Percentiles rank a stretch among this genome's conserved stretches.
Evolutionary conservation across 2,329 filamentous ascomycete genomes (phyloP).

Genomic region (Cladosporium oxysporum): DNA sequence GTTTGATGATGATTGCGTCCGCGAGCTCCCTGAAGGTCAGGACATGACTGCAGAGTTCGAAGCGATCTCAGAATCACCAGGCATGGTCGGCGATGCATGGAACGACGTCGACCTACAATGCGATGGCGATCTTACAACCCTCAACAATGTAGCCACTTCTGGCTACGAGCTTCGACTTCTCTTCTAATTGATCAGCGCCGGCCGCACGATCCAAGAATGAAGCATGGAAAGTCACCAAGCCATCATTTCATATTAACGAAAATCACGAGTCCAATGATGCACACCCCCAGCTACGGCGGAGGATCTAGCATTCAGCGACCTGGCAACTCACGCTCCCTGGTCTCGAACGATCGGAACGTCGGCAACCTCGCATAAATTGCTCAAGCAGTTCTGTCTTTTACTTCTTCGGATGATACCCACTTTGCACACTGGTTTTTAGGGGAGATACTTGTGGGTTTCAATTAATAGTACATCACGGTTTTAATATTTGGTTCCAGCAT

Average conservation of each 20-base stretch:
- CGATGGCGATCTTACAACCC: constrained; percentile 49
- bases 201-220: constrained; percentile 5
- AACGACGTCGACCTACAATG: constrained; percentile 51
- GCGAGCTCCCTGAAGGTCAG: constrained; percentile 82
- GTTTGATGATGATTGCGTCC: constrained; percentile 86
- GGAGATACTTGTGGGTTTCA: background rate
- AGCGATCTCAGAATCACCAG: constrained; percentile 53
- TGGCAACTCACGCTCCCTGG: background rate
- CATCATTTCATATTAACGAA: constrained; percentile 11
- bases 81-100: constrained; percentile 48
- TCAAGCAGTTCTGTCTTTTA: background rate
- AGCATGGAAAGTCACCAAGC: constrained; percentile 9
- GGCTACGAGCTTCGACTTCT: constrained; percentile 53
- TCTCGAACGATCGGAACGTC: background rate
- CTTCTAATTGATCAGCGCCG: constrained; percentile 39
- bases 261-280: constrained; percentile 19
- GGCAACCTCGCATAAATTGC: background rate
- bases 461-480: constrained; percentile 13
- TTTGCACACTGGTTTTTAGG: constrained; percentile 11
- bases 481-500: constrained; percentile 6
- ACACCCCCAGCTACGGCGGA: background rate
- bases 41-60: constrained; percentile 77
- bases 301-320: constrained; percentile 6
- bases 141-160: constrained; percentile 46
- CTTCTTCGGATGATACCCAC: constrained; percentile 20